Evolutionary conservation across 2,329 filamentous ascomycete genomes (phyloP), one percentile per base, ranked within the genome.

Genomic region (Ophiostoma triangulosporum): DNA sequence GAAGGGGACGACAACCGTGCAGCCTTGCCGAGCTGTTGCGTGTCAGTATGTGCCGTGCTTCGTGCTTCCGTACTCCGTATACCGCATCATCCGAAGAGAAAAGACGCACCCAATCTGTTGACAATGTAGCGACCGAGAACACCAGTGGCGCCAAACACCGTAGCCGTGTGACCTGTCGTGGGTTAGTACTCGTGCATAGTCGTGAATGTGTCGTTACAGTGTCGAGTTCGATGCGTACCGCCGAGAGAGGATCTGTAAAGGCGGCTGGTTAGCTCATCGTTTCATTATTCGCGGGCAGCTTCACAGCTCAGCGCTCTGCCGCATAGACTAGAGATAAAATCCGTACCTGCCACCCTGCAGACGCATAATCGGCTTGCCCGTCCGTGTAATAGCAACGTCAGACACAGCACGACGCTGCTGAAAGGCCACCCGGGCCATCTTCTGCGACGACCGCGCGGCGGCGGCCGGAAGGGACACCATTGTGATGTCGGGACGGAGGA

Each of bases 41-140:
- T 55, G n/a, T 46, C 17, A 46, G 43, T 46, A 31, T n/a, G 12
- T 31, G 31, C 15, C 15, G 9, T 3, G 31, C 31, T 33, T n/a
- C n/a, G n/a, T n/a, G n/a, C n/a, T n/a, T n/a, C n/a, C n/a, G n/a
- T n/a, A 7, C 12, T 38, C 31, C 35, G 35, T 50, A 15, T 1
- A 12, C 1, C 22, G 4, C 17, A n/a, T 24, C 11, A 6, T 14
- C 26, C n/a, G 17, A 20, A 7, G 48, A 15, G 29, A 52, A 48
- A 52, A 22, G 15, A 57, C 70, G 60, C 67, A 77, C 89, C 89
- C 66, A 98, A 78, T 68, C 88, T 81, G 73, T 96, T 95, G 66
- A 98, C 93, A 66, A 98, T 95, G 70, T 98, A 98, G 66, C 93
- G 83, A 66, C 93, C 93, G 54, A 98, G 74, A 69, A 95, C 91